Conservation (phyloP, 805 yeast species). For the Hanseniaspora hatyaiensis region DNA sequence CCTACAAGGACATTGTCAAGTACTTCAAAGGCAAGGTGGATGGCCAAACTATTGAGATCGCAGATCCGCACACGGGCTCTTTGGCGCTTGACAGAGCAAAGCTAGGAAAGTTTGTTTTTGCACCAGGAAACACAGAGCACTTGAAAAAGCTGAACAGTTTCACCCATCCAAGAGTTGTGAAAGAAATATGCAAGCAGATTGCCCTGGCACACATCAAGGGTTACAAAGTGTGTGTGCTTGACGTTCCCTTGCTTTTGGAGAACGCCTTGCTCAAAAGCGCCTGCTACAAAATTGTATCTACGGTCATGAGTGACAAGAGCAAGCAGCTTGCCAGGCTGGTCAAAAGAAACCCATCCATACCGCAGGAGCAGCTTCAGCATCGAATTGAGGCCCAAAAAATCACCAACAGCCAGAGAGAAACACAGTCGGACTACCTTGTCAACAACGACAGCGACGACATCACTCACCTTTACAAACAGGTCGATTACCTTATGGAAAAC, state of each 20-base stretch:
- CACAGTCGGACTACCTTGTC: slow-evolving; percentile 51
- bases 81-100: slow-evolving; percentile 46
- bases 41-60: slow-evolving; percentile 30
- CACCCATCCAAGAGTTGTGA: slow-evolving; percentile 75
- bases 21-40: slow-evolving; percentile 48
- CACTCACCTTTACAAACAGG: slow-evolving; percentile 34
- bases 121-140: slow-evolving; percentile 38
- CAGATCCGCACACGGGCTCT: slow-evolving; percentile 26
- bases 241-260: slow-evolving; percentile 85
- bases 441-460: slow-evolving; percentile 44
- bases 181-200: slow-evolving; percentile 48
- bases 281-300: slow-evolving; percentile 63
- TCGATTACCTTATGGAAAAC: slow-evolving; percentile 33
- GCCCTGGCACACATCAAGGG: slow-evolving; percentile 48
- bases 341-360: slow-evolving; percentile 54
- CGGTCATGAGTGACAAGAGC: slow-evolving; percentile 43
- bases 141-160: slow-evolving; percentile 54
- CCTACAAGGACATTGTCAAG: slow-evolving; percentile 52
- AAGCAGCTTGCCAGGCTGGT: slow-evolving; percentile 53
- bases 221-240: slow-evolving; percentile 55
- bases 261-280: slow-evolving; percentile 47
- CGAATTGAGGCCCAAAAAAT: slow-evolving; percentile 72
- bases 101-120: slow-evolving; percentile 70
- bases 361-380: slow-evolving; percentile 52
- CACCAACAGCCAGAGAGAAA: slow-evolving; percentile 40